Conservation (phyloP, 192 early-diverging fungal species). For the Backusella tarrabulga region DNA sequence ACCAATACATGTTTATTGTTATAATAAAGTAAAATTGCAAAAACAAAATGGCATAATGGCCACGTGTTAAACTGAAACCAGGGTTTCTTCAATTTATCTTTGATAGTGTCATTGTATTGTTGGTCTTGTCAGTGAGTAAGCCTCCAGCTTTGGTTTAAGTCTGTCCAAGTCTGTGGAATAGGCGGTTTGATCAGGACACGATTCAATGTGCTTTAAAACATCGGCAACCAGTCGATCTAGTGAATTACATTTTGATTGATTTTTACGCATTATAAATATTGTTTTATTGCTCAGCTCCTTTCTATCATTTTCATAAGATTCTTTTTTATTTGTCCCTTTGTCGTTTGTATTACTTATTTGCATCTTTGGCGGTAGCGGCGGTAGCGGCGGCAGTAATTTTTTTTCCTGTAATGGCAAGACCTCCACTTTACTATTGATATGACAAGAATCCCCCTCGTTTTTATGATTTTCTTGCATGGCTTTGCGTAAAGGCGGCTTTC, state of each 20-base stretch:
- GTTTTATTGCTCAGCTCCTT: not conserved
- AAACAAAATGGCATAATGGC: not conserved
- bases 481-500: not conserved
- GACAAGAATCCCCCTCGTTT: not conserved
- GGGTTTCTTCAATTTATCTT: not conserved
- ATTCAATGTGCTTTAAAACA: constrained; percentile 13
- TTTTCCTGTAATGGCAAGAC: not conserved
- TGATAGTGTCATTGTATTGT: not conserved
- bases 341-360: not conserved
- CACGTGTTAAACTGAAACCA: not conserved
- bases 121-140: not conserved
- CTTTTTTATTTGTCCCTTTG: not conserved
- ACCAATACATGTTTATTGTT: not conserved
- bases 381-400: not conserved
- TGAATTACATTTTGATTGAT: not conserved
- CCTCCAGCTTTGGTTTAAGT: constrained; percentile 5
- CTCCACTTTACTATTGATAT: not conserved
- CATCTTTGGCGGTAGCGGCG: not conserved
- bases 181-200: constrained; percentile 3
- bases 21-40: not conserved
- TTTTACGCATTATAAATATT: not conserved
- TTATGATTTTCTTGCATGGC: not conserved
- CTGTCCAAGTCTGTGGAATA: not conserved
- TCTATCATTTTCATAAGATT: not conserved
- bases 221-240: constrained; percentile 4